Conservation (phyloP, 1,284 basidiomycete species). For the Leccinum ponderosum region DNA sequence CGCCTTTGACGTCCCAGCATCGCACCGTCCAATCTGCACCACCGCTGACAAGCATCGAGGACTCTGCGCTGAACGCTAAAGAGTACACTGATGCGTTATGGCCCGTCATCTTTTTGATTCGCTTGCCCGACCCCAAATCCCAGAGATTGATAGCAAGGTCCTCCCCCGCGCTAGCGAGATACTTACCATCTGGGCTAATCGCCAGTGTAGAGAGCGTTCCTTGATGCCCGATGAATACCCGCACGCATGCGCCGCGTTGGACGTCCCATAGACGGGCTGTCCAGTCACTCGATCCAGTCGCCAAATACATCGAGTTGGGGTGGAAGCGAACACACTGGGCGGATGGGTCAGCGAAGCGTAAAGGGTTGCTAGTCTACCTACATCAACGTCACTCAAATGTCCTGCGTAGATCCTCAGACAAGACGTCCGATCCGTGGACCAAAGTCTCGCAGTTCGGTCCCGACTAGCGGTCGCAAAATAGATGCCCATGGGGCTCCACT, state of each 20-base stretch:
- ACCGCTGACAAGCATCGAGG: slow-evolving; percentile 86
- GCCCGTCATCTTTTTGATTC: slow-evolving; percentile 97
- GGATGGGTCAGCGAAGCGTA: slow-evolving; percentile 11
- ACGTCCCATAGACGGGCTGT: slow-evolving; percentile 98
- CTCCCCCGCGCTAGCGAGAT: slow-evolving; percentile 91
- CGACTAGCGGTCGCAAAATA: slow-evolving; percentile 97
- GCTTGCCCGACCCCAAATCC: slow-evolving; percentile 91
- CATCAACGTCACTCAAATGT: slow-evolving; percentile 96
- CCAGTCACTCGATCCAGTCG: slow-evolving; percentile 95
- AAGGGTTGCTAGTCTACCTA: slow-evolving; percentile 44
- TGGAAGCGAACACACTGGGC: slow-evolving; percentile 94
- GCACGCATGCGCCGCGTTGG: slow-evolving; percentile 91
- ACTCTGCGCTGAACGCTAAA: slow-evolving; percentile 91
- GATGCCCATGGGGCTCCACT: slow-evolving; percentile 98
- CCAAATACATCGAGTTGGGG: slow-evolving; percentile 96
- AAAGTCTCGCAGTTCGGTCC: slow-evolving; percentile 93
- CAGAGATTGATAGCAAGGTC: slow-evolving; percentile 94
- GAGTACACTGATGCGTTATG: slow-evolving; percentile 90
- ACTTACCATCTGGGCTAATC: slow-evolving; percentile 92
- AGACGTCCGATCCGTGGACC: slow-evolving; percentile 91
- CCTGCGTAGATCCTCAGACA: slow-evolving; percentile 94
- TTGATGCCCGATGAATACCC: slow-evolving; percentile 96
- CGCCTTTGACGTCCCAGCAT: slow-evolving; percentile 92
- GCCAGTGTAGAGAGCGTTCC: slow-evolving; percentile 87
- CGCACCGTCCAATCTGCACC: slow-evolving; percentile 93